Base-by-base conservation (phyloP, 164 flowering plant genomes). In the Magnolia sinica region DNA sequence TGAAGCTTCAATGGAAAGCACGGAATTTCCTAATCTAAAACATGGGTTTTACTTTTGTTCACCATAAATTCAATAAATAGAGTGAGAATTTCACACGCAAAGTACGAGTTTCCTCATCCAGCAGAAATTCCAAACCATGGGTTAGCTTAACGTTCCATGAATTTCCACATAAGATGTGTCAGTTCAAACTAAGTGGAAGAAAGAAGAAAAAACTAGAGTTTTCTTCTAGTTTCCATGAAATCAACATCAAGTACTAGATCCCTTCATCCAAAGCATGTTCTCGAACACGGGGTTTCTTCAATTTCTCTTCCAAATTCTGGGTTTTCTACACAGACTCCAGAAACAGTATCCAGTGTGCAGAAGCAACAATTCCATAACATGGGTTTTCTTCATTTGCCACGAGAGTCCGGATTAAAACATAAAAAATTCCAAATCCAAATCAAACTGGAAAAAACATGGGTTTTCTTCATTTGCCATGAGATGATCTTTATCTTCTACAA, bases 311-410 rank as follows among this genome's bases (percentile, higher is more conserved):
- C 4, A 37, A 55, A 11, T 16, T 55, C 61, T 55, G 61, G 61
- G 13, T 55, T 55, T 2, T 16, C 61, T 55, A 51, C 45, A 37
- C 45, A 37, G 45, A 37, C 45, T 37, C 55, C 8, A n/a, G 58
- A 18, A 66, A 18, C 22, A 59, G 10, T 50, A n/a, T 50, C 4
- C 8, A 10, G 16, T 18, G 49, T 14, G 31, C 2, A 65, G 37
- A 7, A 24, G 68, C 63, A 14, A 8, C 13, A 19, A 31, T 22
- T 2, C 7, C 16, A 18, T 2, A 68, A 27, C 29, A 73, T 23
- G 70, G 69, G 64, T 23, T 27, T 71, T 71, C 74, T 24, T 49
- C 19, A 66, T 72, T 31, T 66, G 11, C 65, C 71, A 22, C 16
- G 22, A 50, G 49, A 7, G 64, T 50, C 37, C 29, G 19, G 68